phyloP scores from a whole-genome alignment of 192 early-diverging fungal genomes.

The Globomyces pollinis-pini region DNA sequence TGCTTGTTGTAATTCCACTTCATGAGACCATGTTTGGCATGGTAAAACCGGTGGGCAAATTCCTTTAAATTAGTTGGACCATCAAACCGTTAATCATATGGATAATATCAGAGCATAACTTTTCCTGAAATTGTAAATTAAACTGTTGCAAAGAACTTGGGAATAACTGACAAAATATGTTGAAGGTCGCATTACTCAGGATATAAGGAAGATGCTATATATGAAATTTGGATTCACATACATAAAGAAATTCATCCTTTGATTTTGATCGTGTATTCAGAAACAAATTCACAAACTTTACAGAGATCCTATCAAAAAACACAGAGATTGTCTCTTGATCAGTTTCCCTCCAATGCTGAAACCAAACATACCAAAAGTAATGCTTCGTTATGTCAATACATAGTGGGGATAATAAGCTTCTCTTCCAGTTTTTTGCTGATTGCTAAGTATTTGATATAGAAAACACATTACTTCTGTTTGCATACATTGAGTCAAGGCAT shows the following conservation, averaged over 20 bases:
- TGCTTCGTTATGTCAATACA: neutral
- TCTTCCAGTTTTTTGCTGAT: neutral
- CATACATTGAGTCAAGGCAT: neutral
- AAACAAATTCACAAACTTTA: neutral
- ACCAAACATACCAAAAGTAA: slow-evolving; percentile 5
- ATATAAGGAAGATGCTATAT: neutral
- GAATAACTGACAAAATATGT: neutral
- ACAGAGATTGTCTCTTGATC: neutral
- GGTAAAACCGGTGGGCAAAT: neutral
- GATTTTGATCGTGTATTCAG: neutral
- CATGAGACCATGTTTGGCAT: neutral
- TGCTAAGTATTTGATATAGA: neutral
- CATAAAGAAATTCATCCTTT: neutral
- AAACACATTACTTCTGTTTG: neutral
- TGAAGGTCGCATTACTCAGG: neutral
- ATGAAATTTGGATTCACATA: neutral
- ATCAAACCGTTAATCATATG: neutral
- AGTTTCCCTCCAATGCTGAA: neutral
- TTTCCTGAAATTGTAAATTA: neutral
- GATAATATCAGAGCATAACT: slow-evolving; percentile 3
- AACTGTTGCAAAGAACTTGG: neutral
- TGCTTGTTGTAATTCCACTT: neutral
- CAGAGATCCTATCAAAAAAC: neutral
- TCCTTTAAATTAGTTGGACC: too few relatives aligned
- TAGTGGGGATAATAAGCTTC: neutral